Percentiles rank a stretch among this genome's conserved stretches.
phyloP scores from a whole-genome alignment of 1,139 yeast species.

The Geotrichum phurueaensis region DNA sequence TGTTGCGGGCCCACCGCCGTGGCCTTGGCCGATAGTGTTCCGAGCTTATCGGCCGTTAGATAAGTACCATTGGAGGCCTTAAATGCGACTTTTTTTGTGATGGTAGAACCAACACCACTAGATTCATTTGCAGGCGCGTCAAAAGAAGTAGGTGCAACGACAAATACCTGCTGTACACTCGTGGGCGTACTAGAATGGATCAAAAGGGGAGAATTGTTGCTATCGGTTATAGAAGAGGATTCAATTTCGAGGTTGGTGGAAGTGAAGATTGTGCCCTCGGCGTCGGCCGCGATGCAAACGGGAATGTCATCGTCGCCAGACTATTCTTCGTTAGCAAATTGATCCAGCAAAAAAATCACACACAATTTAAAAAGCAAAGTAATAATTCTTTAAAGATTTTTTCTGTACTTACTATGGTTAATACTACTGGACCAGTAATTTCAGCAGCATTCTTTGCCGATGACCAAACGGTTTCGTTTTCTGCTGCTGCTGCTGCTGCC shows the following conservation, averaged over 20 bases:
- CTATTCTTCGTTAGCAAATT: conserved; percentile 2
- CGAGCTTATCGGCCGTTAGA: conserved; percentile 29
- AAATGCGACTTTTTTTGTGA: conserved; percentile 29
- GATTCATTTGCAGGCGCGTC: conserved; percentile 20
- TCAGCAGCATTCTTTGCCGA: conserved; percentile 33
- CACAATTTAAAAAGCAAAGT: too few relatives aligned
- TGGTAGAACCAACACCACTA: conserved; percentile 6
- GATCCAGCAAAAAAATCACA: background rate
- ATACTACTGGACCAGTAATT: conserved; percentile 38
- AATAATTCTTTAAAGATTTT: too few relatives aligned
- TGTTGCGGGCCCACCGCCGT: conserved; percentile 39
- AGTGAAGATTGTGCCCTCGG: conserved; percentile 22
- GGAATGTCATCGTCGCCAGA: conserved; percentile 17
- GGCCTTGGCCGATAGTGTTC: conserved; percentile 31
- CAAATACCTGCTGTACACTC: conserved; percentile 38
- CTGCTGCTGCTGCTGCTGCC: conserved; percentile 10
- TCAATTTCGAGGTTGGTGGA: conserved; percentile 26
- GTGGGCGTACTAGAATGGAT: conserved; percentile 36
- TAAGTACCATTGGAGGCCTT: conserved; percentile 35
- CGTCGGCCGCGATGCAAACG: conserved; percentile 26
- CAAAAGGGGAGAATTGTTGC: conserved; percentile 8
- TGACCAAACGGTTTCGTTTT: conserved; percentile 36
- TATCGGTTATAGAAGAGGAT: background rate
- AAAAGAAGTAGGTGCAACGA: conserved; percentile 29
- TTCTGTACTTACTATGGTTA: conserved; percentile 21